phyloP scores from a whole-genome alignment of 441 rosid genomes.

The Viola pubescens region DNA sequence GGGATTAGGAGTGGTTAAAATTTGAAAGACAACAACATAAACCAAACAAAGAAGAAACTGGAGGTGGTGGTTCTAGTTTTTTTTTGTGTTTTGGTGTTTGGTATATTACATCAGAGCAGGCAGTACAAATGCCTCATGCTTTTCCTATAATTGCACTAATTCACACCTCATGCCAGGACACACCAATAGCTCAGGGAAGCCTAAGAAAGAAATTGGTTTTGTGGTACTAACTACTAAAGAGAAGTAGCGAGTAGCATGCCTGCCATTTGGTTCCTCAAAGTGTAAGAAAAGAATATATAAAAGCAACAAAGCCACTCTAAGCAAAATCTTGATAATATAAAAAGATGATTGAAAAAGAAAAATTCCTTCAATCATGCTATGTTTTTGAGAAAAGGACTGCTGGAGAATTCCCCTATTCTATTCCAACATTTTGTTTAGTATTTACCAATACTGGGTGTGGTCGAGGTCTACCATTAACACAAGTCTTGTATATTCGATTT shows the following conservation, averaged over 20 bases:
- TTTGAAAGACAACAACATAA: slow-evolving; percentile 7
- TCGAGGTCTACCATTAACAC: too few relatives aligned
- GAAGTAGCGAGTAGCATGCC: slow-evolving; percentile 36
- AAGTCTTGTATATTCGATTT: too few relatives aligned
- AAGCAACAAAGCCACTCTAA: slow-evolving; percentile 23
- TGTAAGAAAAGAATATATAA: slow-evolving; percentile 31
- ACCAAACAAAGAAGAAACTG: slow-evolving; percentile 10
- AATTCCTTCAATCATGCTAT: slow-evolving; percentile 38
- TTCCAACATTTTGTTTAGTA: too few relatives aligned
- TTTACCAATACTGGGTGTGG: too few relatives aligned
- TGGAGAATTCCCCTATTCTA: slow-evolving; percentile 12
- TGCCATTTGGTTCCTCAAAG: slow-evolving; percentile 39
- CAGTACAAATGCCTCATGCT: slow-evolving; percentile 18
- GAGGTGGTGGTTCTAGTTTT: slow-evolving; percentile 17
- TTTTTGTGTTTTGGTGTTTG: slow-evolving; percentile 10
- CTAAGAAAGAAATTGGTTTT: slow-evolving; percentile 18
- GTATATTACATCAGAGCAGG: slow-evolving; percentile 20
- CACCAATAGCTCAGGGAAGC: slow-evolving; percentile 27
- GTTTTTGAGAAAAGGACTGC: slow-evolving; percentile 19
- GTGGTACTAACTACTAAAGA: slow-evolving; percentile 1
- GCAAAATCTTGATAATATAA: slow-evolving; percentile 33
- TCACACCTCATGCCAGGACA: slow-evolving; percentile 32
- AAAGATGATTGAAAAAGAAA: slow-evolving; percentile 29
- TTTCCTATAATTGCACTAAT: slow-evolving; percentile 25
- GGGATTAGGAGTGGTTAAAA: background rate